Base-by-base conservation (phyloP, 345 rosid species). In the Populus davidiana region DNA sequence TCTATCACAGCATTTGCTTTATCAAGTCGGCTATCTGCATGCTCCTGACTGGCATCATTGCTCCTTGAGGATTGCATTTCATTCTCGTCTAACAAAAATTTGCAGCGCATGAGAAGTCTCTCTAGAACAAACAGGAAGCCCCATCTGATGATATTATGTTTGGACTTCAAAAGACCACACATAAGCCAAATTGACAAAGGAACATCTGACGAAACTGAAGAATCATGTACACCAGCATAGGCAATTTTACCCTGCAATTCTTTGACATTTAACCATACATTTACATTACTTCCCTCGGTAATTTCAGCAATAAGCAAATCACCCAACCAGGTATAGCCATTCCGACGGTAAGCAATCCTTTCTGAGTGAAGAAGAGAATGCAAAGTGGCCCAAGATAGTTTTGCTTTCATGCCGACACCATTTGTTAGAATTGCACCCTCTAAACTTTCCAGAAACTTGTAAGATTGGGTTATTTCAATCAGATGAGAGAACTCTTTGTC, bases 281-380 rank as follows among this genome's bases (percentile, higher is more conserved):
- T 80, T 39, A 86, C 85, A 79, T 87, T 84, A 73, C 82, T 88
- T 81, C 87, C 91, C 82, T 86, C 92, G 71, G 89, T 91, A 76
- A 96, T 96, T 89, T 96, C 99, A 0, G 94, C 89, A 80, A 91
- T 91, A 75, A 96, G 94, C 87, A 96, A 86, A 86, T 96, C 97
- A 31, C 97, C 93, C 80, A 96, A 85, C 99, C 99, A 94, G 78
- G 90, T 89, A 84, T 89, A 92, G 71, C 98, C 99, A 88, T 92
- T 96, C 82, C 82, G 96, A 79, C 94, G 92, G 77, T 84, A 93
- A 21, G 92, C 84, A 78, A 86, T 85, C 79, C 94, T 91, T 78
- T 90, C 93, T 44, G 98, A 96, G 82, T 93, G 99, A 83, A 96
- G 93, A 81, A 96, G 99, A 73, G 97, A 96, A 83, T 96, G 99